Conservation (phyloP, 345 rosid genomes). For the Cardiospermum halicacabum region DNA sequence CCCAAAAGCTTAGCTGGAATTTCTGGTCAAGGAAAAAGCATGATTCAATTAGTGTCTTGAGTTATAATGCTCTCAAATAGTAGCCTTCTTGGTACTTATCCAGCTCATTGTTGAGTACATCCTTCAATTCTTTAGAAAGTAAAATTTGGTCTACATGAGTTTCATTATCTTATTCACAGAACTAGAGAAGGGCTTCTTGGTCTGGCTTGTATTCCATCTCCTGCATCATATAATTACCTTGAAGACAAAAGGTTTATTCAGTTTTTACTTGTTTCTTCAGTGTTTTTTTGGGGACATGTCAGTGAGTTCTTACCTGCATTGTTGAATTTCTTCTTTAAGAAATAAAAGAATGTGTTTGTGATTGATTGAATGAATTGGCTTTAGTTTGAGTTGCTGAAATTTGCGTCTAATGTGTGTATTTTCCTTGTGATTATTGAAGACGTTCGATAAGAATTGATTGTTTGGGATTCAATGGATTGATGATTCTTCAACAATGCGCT, state of each 20-base stretch:
- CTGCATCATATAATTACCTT: neutral
- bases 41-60: constrained; percentile 19
- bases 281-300: neutral
- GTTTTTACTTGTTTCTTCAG: too few relatives aligned
- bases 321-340: neutral
- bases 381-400: neutral
- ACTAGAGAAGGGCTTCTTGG: neutral
- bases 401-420: neutral
- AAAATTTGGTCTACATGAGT: constrained; percentile 18
- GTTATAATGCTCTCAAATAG: constrained; percentile 1
- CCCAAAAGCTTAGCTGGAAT: constrained; percentile 24
- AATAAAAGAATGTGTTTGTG: neutral
- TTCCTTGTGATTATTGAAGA: neutral
- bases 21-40: constrained; percentile 19
- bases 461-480: constrained; percentile 23
- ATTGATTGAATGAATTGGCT: neutral
- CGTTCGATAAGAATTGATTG: constrained; percentile 2
- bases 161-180: neutral
- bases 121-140: constrained; percentile 16
- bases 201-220: neutral
- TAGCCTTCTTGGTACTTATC: constrained; percentile 16
- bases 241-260: neutral
- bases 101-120: constrained; percentile 16
- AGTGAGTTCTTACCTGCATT: neutral
- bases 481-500: constrained; percentile 26